Base-by-base conservation (phyloP, 2,329 filamentous ascomycete species). In the Xenosphaeropsis pyriputrescens region DNA sequence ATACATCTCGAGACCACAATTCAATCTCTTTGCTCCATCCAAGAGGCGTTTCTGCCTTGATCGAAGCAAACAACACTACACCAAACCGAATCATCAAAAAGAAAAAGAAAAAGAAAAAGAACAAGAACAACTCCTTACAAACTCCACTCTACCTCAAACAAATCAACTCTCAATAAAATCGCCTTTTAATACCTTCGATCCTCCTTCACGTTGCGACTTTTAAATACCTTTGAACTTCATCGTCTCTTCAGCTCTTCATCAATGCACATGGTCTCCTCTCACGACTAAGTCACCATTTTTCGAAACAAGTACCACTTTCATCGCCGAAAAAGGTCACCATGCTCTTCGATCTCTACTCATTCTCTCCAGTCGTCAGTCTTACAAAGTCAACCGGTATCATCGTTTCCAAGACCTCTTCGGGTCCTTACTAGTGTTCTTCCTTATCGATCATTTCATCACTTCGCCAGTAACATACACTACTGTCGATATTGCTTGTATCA, bases 291-390 rank as follows among this genome's bases (percentile, higher is more conserved):
- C 43, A 47, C 48, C 50, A 53, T 53, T 46, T 50, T 50, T 43
- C 42, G 35, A 40, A 47, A 49, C 43, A 43, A 38, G 40, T 46
- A 50, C 47, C 51, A 50, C 45, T 48, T 52, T 43, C 46, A 46
- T 39, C 49, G 45, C 48, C 47, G 51, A 45, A 26, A 53, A 51
- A 51, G 47, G 46, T 50, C 53, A 73, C 62, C 52, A 78, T 78
- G 73, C 65, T 63, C 68, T 54, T 73, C 72, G 65, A 60, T 64
- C 62, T 57, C 59, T 57, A 56, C 50, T 51, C 50, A 51, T 48
- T 55, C 55, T 58, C 56, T 63, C 67, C 72, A 76, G 73, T 77
- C 71, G 72, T 66, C 68, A 62, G 70, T 70, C 68, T 63, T 59
- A 68, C 64, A 61, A 64, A 61, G 70, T 72, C 67, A 55, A 64